These are phyloP conservation scores for Cladosporium oxysporum DNA, from an alignment of 2,329 filamentous ascomycete genomes.

Conservation along the genomic window DNA sequence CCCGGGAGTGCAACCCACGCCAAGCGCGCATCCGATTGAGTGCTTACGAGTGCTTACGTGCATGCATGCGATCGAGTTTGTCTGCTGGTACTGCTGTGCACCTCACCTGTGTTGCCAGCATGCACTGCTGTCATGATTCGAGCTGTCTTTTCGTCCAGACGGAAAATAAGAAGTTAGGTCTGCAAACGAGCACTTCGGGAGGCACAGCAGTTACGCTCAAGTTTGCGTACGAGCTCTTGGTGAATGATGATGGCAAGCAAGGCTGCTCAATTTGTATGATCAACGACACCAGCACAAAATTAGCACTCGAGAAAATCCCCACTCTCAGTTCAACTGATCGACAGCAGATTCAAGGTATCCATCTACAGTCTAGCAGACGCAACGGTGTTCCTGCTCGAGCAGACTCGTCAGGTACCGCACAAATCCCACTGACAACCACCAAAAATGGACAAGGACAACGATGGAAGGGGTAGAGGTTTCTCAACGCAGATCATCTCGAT, in stretches of 20 bases:
- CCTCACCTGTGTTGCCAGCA: background rate
- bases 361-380: background rate
- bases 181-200: too few relatives aligned
- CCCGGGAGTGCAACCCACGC: background rate
- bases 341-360: background rate
- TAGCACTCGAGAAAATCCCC: too few relatives aligned
- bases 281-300: background rate
- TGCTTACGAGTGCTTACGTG: conserved; percentile 11
- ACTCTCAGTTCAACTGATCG: too few relatives aligned
- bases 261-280: background rate
- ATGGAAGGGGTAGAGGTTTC: background rate
- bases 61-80: background rate
- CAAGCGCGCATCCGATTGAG: background rate
- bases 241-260: background rate
- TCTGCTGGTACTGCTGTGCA: background rate
- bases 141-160: too few relatives aligned
- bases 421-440: background rate
- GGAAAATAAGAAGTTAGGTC: too few relatives aligned
- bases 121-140: background rate
- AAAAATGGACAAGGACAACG: background rate
- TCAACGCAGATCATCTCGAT: background rate
- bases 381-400: background rate
- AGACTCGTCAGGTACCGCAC: background rate
- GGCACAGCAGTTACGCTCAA: background rate
- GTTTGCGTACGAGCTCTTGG: background rate